Conservation (phyloP, 495 filamentous ascomycete genomes). For the Podospora appendiculata region DNA sequence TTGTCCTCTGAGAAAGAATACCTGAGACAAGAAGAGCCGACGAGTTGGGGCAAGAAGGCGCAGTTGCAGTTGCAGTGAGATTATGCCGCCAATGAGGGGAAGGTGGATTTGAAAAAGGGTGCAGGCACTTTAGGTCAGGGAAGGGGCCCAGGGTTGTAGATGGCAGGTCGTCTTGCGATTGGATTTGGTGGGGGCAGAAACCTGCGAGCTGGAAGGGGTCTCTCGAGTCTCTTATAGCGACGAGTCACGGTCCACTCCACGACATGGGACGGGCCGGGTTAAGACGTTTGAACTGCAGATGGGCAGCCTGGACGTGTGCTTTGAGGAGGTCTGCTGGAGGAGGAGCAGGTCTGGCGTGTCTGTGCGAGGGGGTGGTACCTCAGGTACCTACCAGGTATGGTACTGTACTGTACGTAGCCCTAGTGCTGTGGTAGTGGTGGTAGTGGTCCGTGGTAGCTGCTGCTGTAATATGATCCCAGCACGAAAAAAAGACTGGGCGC, state of each 20-base stretch:
- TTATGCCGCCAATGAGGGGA: neutral
- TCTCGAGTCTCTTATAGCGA: slow-evolving; percentile 3
- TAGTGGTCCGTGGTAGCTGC: slow-evolving; percentile 1
- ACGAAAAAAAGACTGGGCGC: slow-evolving; percentile 10
- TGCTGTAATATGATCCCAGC: slow-evolving; percentile 4
- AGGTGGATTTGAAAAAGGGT: neutral
- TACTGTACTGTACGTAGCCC: neutral
- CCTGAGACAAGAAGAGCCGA: no score
- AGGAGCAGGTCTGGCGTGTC: neutral
- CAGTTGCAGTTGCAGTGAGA: neutral
- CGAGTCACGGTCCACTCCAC: neutral
- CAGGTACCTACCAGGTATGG: no score
- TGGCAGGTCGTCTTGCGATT: no score
- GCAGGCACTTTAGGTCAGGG: no score
- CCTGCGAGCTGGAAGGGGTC: neutral
- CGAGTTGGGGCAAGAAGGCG: neutral
- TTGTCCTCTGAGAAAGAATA: no score
- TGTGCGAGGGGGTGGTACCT: neutral
- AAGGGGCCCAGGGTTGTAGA: no score
- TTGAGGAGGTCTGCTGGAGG: neutral
- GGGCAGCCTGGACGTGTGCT: no score
- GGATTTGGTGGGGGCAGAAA: no score
- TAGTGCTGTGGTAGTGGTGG: neutral
- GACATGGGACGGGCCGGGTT: neutral
- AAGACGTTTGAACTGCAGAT: no score